A percentile compares a stretch with the other conserved stretches of the same genome.
Conservation (phyloP, 352 stramenopile species). For the Paralagenidium karlingii region DNA sequence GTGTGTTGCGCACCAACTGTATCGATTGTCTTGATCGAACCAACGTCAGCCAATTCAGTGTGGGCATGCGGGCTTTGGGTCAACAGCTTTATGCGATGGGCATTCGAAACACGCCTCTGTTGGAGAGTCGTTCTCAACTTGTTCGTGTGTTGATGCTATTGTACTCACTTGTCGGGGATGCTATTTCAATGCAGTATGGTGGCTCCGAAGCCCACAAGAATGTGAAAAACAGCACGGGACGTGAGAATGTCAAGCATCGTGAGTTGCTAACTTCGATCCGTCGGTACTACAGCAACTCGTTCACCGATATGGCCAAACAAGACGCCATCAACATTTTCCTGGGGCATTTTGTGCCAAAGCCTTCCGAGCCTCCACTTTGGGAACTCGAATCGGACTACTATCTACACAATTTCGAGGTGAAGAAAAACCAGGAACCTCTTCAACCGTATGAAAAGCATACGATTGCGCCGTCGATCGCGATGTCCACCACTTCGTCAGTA, state of each 20-base stretch:
- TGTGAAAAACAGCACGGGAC: constrained; percentile 81
- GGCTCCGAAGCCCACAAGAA: constrained; percentile 99
- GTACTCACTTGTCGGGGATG: constrained; percentile 97
- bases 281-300: constrained; percentile 99
- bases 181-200: constrained; percentile 99
- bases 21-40: constrained; percentile 91
- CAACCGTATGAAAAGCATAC: constrained; percentile 50
- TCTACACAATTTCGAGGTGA: constrained; percentile 84
- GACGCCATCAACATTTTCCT: constrained; percentile 99
- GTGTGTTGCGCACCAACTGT: constrained; percentile 98
- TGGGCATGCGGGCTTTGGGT: constrained; percentile 84
- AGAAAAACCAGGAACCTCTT: constrained; percentile 41
- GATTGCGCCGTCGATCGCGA: too few relatives aligned
- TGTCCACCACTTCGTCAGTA: too few relatives aligned
- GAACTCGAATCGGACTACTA: constrained; percentile 86
- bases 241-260: constrained; percentile 89
- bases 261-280: constrained; percentile 97
- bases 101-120: constrained; percentile 79
- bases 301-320: constrained; percentile 97
- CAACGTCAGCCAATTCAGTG: constrained; percentile 81
- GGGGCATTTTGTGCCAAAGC: constrained; percentile 80
- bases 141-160: constrained; percentile 96
- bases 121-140: constrained; percentile 86
- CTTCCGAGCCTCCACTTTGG: constrained; percentile 55
- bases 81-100: constrained; percentile 96